phyloP scores from a whole-genome alignment of 352 stramenopile genomes.

The Aphanomyces cochlioides region DNA sequence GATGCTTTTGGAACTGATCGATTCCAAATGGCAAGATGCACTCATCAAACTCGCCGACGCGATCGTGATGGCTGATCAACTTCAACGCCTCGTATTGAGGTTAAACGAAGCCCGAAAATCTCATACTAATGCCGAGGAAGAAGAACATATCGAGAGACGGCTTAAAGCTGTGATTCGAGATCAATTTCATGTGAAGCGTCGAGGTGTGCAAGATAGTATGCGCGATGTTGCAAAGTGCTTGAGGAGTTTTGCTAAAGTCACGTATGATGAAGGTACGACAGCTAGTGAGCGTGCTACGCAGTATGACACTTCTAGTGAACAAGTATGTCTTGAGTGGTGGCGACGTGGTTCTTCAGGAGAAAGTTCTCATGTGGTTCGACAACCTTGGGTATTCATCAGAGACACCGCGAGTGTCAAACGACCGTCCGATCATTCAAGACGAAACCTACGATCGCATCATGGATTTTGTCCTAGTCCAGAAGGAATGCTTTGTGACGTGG shows the following conservation, averaged over 20 bases:
- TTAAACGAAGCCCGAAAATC: slow-evolving; percentile 42
- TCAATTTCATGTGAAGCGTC: slow-evolving; percentile 29
- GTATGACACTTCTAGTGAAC: neutral
- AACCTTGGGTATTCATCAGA: slow-evolving; percentile 1
- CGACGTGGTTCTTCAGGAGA: neutral
- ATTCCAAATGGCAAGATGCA: slow-evolving; percentile 32
- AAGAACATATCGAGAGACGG: slow-evolving; percentile 62
- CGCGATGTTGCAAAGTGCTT: slow-evolving; percentile 8
- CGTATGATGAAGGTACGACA: slow-evolving; percentile 1
- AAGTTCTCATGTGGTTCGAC: slow-evolving; percentile 5
- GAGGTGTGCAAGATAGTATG: slow-evolving; percentile 2
- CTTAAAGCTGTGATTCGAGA: slow-evolving; percentile 37
- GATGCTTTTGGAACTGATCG: slow-evolving; percentile 32
- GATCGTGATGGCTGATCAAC: slow-evolving; percentile 44
- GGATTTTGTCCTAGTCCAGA: slow-evolving; percentile 20
- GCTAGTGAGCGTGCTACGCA: neutral
- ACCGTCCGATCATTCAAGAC: too few relatives aligned
- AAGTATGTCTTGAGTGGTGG: slow-evolving; percentile 19
- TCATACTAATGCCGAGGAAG: slow-evolving; percentile 64
- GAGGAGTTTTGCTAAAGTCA: slow-evolving; percentile 24
- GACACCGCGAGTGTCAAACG: neutral
- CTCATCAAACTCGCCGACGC: slow-evolving; percentile 36
- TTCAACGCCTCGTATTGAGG: slow-evolving; percentile 46
- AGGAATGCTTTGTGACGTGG: slow-evolving; percentile 25
- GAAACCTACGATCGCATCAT: slow-evolving; percentile 28